These are phyloP conservation scores for Neurospora sp. DNA, from an alignment of 495 filamentous ascomycete species.

Conservation along the genomic window DNA sequence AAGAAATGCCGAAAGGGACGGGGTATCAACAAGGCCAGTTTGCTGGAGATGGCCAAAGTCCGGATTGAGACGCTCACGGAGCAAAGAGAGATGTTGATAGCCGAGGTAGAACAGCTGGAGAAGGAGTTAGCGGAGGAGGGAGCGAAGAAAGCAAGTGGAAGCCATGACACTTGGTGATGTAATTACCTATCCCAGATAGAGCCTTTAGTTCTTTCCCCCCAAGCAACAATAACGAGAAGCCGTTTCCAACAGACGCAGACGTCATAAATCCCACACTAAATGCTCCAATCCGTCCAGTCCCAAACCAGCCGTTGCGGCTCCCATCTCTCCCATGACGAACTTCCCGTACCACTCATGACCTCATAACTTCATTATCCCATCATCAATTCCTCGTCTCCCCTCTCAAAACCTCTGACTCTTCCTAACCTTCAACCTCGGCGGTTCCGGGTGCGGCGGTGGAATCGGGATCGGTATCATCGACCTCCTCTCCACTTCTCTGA, in stretches of 20 bases:
- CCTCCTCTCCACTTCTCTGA: background rate
- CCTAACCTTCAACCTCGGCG: background rate
- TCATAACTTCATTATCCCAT: background rate
- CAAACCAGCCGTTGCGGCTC: background rate
- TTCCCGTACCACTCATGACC: background rate
- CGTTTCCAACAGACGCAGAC: background rate
- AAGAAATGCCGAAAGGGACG: background rate
- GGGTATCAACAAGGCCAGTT: slow-evolving; percentile 14
- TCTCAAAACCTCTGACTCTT: background rate
- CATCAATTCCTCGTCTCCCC: background rate
- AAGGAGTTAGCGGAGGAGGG: background rate
- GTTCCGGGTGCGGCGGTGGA: background rate
- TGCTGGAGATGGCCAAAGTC: slow-evolving; percentile 14
- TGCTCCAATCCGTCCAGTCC: background rate
- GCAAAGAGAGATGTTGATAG: slow-evolving; percentile 7
- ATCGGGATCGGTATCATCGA: background rate
- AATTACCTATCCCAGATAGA: background rate
- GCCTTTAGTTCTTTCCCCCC: background rate
- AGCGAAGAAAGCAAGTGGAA: background rate
- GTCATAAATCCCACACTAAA: background rate
- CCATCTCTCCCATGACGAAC: background rate
- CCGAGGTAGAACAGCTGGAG: background rate
- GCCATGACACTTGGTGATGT: background rate
- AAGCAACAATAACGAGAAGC: background rate
- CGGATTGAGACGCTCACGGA: slow-evolving; percentile 5